Percentiles rank a stretch among this genome's conserved stretches.
Evolutionary conservation across 106 monocot species (phyloP).

Genomic region (Vanilla planifolia): DNA sequence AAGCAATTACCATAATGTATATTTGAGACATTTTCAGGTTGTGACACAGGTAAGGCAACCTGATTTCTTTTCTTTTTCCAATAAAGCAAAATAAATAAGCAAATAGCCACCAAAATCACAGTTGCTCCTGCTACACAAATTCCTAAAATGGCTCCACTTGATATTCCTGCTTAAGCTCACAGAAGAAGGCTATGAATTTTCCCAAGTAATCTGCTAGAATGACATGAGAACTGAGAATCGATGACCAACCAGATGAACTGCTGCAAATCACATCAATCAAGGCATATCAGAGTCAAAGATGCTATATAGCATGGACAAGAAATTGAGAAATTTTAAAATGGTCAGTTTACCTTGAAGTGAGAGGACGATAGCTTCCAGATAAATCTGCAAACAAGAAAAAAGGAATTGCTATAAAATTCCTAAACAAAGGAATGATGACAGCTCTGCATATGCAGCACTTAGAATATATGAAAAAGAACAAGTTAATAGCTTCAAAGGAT

Average conservation of each 20-base stretch:
- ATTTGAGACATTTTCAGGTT: constrained; percentile 13
- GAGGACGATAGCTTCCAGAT: constrained; percentile 50
- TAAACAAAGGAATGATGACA: too few relatives aligned
- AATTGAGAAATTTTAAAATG: not conserved
- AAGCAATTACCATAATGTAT: constrained; percentile 21
- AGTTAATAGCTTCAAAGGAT: too few relatives aligned
- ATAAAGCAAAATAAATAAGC: constrained; percentile 24
- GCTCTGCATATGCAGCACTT: too few relatives aligned
- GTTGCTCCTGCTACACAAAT: constrained; percentile 41
- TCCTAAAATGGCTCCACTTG: constrained; percentile 61
- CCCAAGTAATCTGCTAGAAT: not conserved
- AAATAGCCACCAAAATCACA: constrained; percentile 27
- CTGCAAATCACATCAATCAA: too few relatives aligned
- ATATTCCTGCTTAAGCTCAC: constrained; percentile 33
- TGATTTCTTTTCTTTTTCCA: constrained; percentile 43
- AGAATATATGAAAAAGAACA: too few relatives aligned
- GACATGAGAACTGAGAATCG: too few relatives aligned
- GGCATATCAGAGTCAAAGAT: not conserved
- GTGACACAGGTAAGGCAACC: constrained; percentile 14
- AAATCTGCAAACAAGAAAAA: constrained; percentile 33
- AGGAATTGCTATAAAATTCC: too few relatives aligned
- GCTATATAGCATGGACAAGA: not conserved
- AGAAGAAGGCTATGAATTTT: not conserved
- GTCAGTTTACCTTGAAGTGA: constrained; percentile 35
- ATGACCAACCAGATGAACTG: constrained; percentile 1